These are phyloP conservation scores for Aaosphaeria pasadenensis DNA, from an alignment of 2,329 filamentous ascomycete genomes.

Conservation along the genomic window DNA sequence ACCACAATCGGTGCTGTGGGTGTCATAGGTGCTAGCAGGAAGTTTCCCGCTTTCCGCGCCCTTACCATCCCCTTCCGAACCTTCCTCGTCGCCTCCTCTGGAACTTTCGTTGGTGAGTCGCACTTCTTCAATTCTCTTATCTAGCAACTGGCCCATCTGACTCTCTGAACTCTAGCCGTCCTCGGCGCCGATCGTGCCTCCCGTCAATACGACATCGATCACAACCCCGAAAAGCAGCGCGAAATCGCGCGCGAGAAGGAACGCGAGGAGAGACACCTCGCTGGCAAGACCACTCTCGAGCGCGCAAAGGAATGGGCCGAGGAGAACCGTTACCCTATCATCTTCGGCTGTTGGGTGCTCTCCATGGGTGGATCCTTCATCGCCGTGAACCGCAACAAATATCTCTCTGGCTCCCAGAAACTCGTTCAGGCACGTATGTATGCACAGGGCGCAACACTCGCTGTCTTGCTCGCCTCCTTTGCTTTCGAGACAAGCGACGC, in stretches of 20 bases:
- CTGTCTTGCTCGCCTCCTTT: conserved; percentile 77
- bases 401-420: conserved; percentile 75
- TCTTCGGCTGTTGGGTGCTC: conserved; percentile 77
- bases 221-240: conserved; percentile 55
- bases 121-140: not conserved
- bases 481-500: conserved; percentile 80
- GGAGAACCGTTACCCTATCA: conserved; percentile 82
- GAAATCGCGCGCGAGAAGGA: conserved; percentile 25
- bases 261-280: conserved; percentile 42
- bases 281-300: conserved; percentile 56
- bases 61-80: conserved; percentile 87
- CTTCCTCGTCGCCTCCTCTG: conserved; percentile 80
- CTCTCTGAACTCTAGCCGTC: conserved; percentile 54
- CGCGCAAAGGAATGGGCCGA: conserved; percentile 70
- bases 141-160: conserved; percentile 6
- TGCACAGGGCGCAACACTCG: conserved; percentile 83
- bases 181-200: conserved; percentile 76
- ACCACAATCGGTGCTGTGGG: conserved; percentile 64
- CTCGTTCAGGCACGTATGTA: conserved; percentile 93
- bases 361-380: conserved; percentile 73
- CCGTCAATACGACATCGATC: conserved; percentile 66
- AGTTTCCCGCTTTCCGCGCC: conserved; percentile 73
- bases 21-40: conserved; percentile 64
- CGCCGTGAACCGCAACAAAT: conserved; percentile 74
- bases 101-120: conserved; percentile 69